phyloP scores from a whole-genome alignment of 768 basidiomycete genomes.

The Serendipita indica region DNA sequence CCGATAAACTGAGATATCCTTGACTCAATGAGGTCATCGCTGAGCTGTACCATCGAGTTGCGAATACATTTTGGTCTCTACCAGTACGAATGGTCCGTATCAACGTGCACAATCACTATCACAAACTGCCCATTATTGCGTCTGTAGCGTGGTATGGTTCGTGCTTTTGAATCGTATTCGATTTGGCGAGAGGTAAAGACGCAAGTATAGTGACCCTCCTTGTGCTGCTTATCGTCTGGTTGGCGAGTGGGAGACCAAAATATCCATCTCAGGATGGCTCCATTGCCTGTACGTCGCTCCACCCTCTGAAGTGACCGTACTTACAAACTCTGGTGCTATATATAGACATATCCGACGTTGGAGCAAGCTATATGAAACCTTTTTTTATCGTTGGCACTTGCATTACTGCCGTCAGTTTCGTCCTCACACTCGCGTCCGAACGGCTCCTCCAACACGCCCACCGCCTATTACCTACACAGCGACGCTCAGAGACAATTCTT shows the following conservation, averaged over 20 bases:
- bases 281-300: slow-evolving; percentile 9
- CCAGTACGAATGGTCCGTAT: too few relatives aligned
- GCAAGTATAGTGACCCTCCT: slow-evolving; percentile 30
- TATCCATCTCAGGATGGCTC: slow-evolving; percentile 23
- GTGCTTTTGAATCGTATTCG: too few relatives aligned
- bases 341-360: slow-evolving; percentile 60
- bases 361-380: slow-evolving; percentile 59
- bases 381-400: slow-evolving; percentile 53
- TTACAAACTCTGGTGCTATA: background rate
- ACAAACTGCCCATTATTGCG: slow-evolving; percentile 8
- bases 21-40: too few relatives aligned
- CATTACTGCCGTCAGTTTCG: slow-evolving; percentile 47
- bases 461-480: slow-evolving; percentile 30
- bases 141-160: slow-evolving; percentile 9
- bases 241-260: slow-evolving; percentile 44
- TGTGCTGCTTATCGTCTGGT: slow-evolving; percentile 59
- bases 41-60: too few relatives aligned
- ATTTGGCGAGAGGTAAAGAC: too few relatives aligned
- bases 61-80: too few relatives aligned
- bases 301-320: slow-evolving; percentile 15
- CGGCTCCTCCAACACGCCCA: slow-evolving; percentile 51
- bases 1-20: too few relatives aligned
- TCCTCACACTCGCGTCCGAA: slow-evolving; percentile 45
- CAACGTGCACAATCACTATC: slow-evolving; percentile 9
- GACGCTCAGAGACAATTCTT: slow-evolving; percentile 39